Percentiles rank a stretch among this genome's conserved stretches.
Conservation (phyloP, 257 asterid genomes). For the Capsicum chinense region DNA sequence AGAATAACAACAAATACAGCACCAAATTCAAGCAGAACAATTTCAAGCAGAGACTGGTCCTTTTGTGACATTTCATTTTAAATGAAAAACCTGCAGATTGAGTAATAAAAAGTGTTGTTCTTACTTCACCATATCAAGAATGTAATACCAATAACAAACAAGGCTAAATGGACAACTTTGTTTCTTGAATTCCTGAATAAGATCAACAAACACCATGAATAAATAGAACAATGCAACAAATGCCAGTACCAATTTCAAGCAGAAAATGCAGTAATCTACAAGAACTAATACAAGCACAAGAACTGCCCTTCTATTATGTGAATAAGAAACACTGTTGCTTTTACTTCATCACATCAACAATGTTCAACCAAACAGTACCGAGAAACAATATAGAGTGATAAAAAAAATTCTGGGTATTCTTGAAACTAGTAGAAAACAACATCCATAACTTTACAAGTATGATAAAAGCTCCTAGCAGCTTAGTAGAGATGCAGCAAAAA, state of each 20-base stretch:
- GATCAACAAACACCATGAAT: background rate
- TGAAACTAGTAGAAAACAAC: background rate
- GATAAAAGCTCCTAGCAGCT: background rate
- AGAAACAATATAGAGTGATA: background rate
- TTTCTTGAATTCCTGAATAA: background rate
- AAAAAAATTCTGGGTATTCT: background rate
- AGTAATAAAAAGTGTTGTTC: background rate
- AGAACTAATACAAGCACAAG: background rate
- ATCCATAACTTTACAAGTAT: no score
- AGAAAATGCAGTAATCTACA: background rate
- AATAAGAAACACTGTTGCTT: background rate
- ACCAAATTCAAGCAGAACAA: background rate
- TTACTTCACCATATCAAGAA: background rate
- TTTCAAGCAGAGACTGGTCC: no score
- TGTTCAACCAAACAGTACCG: background rate
- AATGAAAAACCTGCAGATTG: no score
- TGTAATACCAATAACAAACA: background rate
- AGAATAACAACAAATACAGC: background rate
- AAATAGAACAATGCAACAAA: background rate
- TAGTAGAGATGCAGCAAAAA: background rate
- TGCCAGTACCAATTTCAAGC: background rate
- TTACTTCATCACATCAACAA: background rate
- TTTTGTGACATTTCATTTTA: no score
- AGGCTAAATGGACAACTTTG: background rate
- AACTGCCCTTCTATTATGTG: background rate